Percentiles rank a stretch among this genome's conserved stretches.
phyloP scores from a whole-genome alignment of 305 asterid genomes.

The Fraxinus paxiana region DNA sequence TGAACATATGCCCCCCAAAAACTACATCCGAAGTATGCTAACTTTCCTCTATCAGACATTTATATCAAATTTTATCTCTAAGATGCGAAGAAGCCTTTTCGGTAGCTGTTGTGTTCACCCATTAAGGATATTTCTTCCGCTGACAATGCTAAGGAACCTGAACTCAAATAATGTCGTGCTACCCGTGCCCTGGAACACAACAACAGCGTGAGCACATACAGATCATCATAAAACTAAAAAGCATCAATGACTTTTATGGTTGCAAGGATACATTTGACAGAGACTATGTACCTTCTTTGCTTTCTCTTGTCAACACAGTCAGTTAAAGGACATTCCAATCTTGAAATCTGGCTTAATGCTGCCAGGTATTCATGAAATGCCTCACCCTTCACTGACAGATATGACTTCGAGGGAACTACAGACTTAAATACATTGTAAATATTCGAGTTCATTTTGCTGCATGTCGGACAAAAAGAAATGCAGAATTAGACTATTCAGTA shows the following conservation, averaged over 20 bases:
- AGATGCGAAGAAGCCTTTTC: conserved; percentile 25
- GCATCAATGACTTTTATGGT: not conserved
- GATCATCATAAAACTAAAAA: not conserved
- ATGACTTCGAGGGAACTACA: conserved; percentile 56
- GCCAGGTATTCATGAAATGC: conserved; percentile 76
- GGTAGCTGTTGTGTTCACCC: conserved; percentile 40
- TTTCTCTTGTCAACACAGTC: conserved; percentile 32
- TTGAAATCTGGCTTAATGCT: conserved; percentile 75
- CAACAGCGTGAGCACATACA: conserved; percentile 14
- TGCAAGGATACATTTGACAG: conserved; percentile 4
- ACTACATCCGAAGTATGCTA: conserved; percentile 1
- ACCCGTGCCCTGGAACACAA: conserved; percentile 47
- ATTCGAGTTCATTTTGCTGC: conserved; percentile 44
- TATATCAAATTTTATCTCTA: conserved; percentile 17
- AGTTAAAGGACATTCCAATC: conserved; percentile 54
- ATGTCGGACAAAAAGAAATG: conserved; percentile 14
- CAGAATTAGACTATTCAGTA: conserved; percentile 13
- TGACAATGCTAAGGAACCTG: conserved; percentile 59
- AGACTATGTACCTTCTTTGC: conserved; percentile 57
- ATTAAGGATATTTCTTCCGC: conserved; percentile 61
- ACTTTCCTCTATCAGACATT: not conserved
- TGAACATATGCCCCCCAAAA: not conserved
- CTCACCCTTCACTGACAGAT: conserved; percentile 51
- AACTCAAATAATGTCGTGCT: conserved; percentile 67
- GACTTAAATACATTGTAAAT: conserved; percentile 43